These are phyloP conservation scores for Cladosporium sp. DNA, from an alignment of 2,329 filamentous ascomycete species.

Conservation along the genomic window DNA sequence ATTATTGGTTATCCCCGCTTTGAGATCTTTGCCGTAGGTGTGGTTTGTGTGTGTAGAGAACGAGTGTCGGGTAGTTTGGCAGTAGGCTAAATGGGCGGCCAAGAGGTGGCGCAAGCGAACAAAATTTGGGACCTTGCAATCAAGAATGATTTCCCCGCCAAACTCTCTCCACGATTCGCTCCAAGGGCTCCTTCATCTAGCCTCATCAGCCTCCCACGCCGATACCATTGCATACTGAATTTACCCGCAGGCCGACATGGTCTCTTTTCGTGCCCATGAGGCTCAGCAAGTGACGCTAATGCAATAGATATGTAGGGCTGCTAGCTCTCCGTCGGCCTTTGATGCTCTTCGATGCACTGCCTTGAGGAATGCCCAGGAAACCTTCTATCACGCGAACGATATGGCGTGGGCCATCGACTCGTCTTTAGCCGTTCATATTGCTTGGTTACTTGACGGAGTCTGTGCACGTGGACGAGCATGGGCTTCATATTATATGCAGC, in stretches of 20 bases:
- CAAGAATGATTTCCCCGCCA: constrained; percentile 1
- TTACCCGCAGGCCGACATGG: background rate
- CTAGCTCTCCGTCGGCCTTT: constrained; percentile 1
- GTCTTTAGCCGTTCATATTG: constrained; percentile 53
- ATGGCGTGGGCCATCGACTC: constrained; percentile 49
- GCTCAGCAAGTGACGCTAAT: background rate
- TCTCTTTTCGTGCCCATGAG: background rate
- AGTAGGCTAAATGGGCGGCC: constrained; percentile 21
- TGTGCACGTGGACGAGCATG: background rate
- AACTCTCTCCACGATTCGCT: constrained; percentile 16
- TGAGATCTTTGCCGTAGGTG: background rate
- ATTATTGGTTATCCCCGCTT: constrained; percentile 26
- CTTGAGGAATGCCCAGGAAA: background rate
- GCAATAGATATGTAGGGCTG: background rate
- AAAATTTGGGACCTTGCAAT: constrained; percentile 6
- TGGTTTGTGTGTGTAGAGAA: background rate
- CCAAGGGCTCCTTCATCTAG: background rate
- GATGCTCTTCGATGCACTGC: background rate
- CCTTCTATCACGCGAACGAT: background rate
- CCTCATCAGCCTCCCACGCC: background rate
- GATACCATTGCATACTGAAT: background rate
- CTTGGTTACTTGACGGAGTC: background rate
- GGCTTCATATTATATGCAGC: background rate
- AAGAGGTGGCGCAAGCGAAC: constrained; percentile 17
- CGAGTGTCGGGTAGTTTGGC: constrained; percentile 2